phyloP scores from a whole-genome alignment of 768 basidiomycete genomes.

The Collybiopsis confluens region DNA sequence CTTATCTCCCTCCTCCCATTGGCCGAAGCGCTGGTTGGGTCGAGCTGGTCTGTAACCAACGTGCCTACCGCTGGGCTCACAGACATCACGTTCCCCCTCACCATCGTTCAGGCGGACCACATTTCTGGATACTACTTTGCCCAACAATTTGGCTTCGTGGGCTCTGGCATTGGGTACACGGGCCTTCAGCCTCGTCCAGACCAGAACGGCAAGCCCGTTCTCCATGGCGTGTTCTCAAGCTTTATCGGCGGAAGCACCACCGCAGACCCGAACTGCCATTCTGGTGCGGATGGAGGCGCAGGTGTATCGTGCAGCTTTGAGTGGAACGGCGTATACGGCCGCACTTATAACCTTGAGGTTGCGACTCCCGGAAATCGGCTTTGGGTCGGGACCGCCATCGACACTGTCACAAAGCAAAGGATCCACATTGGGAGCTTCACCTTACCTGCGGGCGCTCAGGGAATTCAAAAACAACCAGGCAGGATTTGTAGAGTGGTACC shows the following conservation, averaged over 20 bases:
- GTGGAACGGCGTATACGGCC: conserved; percentile 10
- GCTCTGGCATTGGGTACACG: conserved; percentile 6
- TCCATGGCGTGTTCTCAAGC: neutral
- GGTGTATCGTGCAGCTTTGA: conserved; percentile 12
- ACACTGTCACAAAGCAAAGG: conserved; percentile 1
- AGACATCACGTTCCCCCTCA: conserved; percentile 11
- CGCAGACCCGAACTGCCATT: conserved; percentile 5
- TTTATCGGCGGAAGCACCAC: conserved; percentile 10
- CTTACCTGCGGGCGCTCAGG: neutral
- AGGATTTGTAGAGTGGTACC: conserved; percentile 13
- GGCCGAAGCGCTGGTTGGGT: neutral
- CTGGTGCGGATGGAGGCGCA: conserved; percentile 12
- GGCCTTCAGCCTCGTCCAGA: conserved; percentile 9
- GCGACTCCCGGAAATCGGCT: no score
- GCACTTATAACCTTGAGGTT: no score
- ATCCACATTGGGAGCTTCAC: conserved; percentile 9
- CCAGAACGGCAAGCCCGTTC: neutral
- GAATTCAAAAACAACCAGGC: conserved; percentile 4
- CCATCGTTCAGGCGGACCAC: conserved; percentile 5
- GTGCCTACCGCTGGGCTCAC: conserved; percentile 6
- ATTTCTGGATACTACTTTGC: conserved; percentile 10
- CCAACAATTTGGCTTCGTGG: neutral
- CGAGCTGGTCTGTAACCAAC: conserved; percentile 9
- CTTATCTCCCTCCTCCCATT: no score
- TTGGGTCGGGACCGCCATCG: conserved; percentile 10